Conservation (phyloP, 768 basidiomycete genomes). For the Mycena galopus region DNA sequence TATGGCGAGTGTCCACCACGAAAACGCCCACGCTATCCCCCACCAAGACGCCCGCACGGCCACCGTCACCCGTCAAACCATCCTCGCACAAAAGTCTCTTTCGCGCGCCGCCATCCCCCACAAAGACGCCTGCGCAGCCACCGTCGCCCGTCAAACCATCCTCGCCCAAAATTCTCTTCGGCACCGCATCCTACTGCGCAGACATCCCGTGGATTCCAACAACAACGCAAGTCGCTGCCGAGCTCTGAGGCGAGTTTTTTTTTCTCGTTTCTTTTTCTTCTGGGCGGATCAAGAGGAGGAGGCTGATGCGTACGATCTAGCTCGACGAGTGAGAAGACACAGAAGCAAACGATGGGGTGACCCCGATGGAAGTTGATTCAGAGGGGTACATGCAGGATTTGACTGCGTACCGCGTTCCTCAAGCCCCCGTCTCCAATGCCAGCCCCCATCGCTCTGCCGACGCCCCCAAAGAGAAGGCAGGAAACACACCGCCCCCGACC, state of each 20-base stretch:
- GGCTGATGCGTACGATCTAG: neutral
- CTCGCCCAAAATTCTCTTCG: too few species aligned
- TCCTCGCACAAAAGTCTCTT: conserved; percentile 4
- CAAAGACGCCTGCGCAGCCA: too few species aligned
- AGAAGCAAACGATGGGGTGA: neutral
- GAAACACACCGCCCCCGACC: conserved; percentile 7
- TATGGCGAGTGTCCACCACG: neutral
- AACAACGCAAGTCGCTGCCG: conserved; percentile 2
- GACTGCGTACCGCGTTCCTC: neutral
- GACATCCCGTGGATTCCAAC: conserved; percentile 21
- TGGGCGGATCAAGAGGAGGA: neutral
- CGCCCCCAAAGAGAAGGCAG: neutral
- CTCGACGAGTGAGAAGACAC: neutral
- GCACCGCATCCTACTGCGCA: conserved; percentile 32
- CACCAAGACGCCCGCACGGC: neutral
- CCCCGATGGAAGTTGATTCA: conserved; percentile 30
- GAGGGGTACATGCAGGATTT: conserved; percentile 20
- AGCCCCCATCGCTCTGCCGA: neutral
- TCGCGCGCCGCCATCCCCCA: too few species aligned
- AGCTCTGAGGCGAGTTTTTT: neutral
- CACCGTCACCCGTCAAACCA: neutral
- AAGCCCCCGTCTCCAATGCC: neutral
- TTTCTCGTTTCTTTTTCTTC: neutral
- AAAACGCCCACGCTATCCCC: neutral
- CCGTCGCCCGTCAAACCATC: too few species aligned